Base-by-base conservation (phyloP, 352 stramenopile species). In the Globisporangium paroecandrum region DNA sequence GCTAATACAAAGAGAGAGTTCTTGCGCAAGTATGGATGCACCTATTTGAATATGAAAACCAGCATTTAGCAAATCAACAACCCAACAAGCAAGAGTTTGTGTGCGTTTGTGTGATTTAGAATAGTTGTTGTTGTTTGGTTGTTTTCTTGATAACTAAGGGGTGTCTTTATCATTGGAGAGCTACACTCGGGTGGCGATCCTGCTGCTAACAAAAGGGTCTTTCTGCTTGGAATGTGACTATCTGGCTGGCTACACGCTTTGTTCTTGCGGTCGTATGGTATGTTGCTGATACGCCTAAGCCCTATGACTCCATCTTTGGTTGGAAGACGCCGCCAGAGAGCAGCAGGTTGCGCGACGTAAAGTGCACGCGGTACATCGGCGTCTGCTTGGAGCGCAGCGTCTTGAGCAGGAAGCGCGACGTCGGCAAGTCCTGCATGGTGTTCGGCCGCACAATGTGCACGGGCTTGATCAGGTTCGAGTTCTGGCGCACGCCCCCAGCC, bases 381-480 rank as follows among this genome's bases (percentile, higher is more conserved):
- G 89, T 95, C 65, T 93, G 84, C 76, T 96, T 96, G 24, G 87
- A 91, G 25, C 82, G 81, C 57, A 96, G 78, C 43, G 85, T 95
- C 77, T 94, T 91, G 38, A 95, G 74, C n/a, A 93, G 63, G 65
- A 90, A 93, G 4, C 81, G 85, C 18, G 85, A 93, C 56, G 78
- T 78, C 41, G 81, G 82, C 25, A 90, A 59, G 13, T 92, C 80
- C 47, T 86, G 78, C 47, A 89, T 70, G 0, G 73, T 71, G 34
- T 73, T 80, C 4, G 81, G 71, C 10, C 82, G 81, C 57, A 90
- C 77, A 67, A 89, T 80, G 15, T 86, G 79, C 38, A 93, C 70
- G 0, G 79, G 81, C 36, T 85, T 84, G 25, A 83, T 70, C 54
- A 85, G 78, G n/a, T 27, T 54, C 69, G 68, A 25, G 64, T 81